Base-by-base conservation (phyloP, 2,329 filamentous ascomycete genomes). In the Acarospora socialis region DNA sequence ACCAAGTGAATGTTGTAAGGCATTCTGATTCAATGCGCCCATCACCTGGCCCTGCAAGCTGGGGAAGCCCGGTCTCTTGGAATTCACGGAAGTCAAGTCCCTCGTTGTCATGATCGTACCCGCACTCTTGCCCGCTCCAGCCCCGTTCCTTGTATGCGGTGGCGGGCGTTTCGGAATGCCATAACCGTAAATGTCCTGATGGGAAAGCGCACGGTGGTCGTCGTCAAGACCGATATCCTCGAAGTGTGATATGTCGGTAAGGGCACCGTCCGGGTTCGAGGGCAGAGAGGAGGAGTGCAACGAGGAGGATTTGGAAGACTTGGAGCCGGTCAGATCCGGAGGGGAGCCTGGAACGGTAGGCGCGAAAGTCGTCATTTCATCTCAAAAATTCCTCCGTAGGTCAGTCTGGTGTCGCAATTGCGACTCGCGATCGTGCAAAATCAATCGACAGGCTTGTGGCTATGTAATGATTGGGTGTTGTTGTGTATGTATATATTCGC, bases 191-290 rank as follows among this genome's bases (percentile, higher is more conserved):
- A 42, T 37, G 19, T 43, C 32, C n/a, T 31, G 23, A 7, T 13
- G 19, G 9, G 9, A 14, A 52, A 4, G 50, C 47, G 49, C 41
- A 60, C 41, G 38, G 54, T 57, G 54, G 39, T 84, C 76, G 45
- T 81, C 77, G 38, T 84, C 78, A 18, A 95, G 71, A 8, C 80
- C 82, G 51, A 94, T 93, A 43, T 94, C 87, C 53, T 95, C 87
- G 47, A 94, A 94, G 53, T 94, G 76, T 41, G 73, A 75, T 36
- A 78, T 70, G 49, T 92, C 81, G 32, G 73, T 67, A 27, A 81
- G 61, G 30, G 74, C 67, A 43, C 67, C 71, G 48, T 77, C 73
- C 16, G 59, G 55, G 45, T 81, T 80, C 47, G 83, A 78, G 47
- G 73, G 61, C 32, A 76, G 78, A 39, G 71, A 75, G 35, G 79